Conservation (phyloP, 2,329 filamentous ascomycete genomes). For the Fusarium irregulare region DNA sequence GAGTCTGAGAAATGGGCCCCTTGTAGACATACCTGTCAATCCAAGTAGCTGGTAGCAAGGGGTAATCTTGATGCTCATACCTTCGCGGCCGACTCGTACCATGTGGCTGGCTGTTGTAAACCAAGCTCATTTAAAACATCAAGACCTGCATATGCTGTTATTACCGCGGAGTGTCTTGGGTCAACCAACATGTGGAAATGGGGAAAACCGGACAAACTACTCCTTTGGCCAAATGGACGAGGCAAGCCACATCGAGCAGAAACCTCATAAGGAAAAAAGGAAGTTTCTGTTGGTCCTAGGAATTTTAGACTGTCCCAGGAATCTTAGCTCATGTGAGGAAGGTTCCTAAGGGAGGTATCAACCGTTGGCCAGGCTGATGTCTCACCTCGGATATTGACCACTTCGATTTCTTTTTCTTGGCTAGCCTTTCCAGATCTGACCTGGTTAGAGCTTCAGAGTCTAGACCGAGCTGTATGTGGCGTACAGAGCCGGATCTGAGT, state of each 20-base stretch:
- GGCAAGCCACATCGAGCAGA: neutral
- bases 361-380: neutral
- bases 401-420: neutral
- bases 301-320: neutral
- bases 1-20: neutral
- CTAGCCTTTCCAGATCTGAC: neutral
- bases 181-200: neutral
- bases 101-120: slow-evolving; percentile 3
- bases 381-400: neutral
- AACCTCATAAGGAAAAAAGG: neutral
- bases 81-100: neutral
- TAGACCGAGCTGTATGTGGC: neutral
- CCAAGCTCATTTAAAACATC: neutral
- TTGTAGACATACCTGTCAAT: neutral
- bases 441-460: neutral
- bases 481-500: neutral
- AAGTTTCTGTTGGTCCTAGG: neutral
- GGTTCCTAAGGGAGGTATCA: neutral
- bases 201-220: too few relatives aligned
- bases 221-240: neutral
- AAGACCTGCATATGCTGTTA: neutral
- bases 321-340: neutral
- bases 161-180: neutral
- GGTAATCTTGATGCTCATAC: neutral
- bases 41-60: neutral